Base-by-base conservation (phyloP, 495 filamentous ascomycete genomes). In the Tuber indicum region DNA sequence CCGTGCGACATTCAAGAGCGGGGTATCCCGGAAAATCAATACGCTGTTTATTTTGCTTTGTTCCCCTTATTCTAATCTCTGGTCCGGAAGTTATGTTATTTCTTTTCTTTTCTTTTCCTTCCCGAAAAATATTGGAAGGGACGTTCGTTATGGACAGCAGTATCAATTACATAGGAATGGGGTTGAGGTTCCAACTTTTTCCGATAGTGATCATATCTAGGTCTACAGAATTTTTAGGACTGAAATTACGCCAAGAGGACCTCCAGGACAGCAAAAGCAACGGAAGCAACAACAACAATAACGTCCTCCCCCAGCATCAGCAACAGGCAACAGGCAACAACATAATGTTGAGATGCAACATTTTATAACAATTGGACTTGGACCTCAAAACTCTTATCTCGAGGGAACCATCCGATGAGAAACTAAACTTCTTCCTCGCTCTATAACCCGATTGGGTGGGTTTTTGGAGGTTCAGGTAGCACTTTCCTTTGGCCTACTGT, bases 1-100 rank as follows among this genome's bases (percentile, higher is more conserved):
- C 74, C 71, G 78, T 80, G 78, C 79, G 75, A 76, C 72, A 79
- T 76, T 66, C 79, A 62, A 78, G 76, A 74, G 78, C 78, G 77
- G 77, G 78, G 78, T 80, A 80, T 80, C 78, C 78, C 79, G 62
- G 78, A 72, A 80, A 74, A 76, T 76, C 32, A 19, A 36, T 66
- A 36, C 26, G 4, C 58, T 26, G 12, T 62, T 16, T 66, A 66
- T 66, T 36, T 66, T 17, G 32, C 36, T 66, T 17, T 66, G 10
- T 66, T 66, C n/a, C 52, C 52, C 32, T 58, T 66, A 17, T 36
- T 36, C 58, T 66, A 16, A 66, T 32, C 9, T 66, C 58, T 66
- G 58, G 12, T 12, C 58, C 32, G 58, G 6, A 36, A 66, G 26
- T 36, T 32, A 5, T 66, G 4, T 36, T 0, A 0, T 36, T 66